Base-by-base conservation (phyloP, 2,329 filamentous ascomycete genomes). In the Penicillium decumbens region DNA sequence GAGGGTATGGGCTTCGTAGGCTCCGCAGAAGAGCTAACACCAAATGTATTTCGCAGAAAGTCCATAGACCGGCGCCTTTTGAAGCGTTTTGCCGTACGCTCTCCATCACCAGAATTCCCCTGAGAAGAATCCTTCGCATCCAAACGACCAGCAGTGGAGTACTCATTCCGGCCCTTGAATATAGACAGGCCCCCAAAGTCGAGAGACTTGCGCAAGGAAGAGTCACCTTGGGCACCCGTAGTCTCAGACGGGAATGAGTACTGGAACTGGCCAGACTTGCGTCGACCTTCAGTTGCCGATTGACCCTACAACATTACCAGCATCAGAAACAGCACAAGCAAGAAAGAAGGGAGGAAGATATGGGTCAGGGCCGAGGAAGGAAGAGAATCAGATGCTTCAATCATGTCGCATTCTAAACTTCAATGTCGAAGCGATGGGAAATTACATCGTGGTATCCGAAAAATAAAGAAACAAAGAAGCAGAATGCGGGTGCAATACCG, bases 251-350 rank as follows among this genome's bases (percentile, higher is more conserved):
- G 50, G 32, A 58, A 54, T 41, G 50, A 47, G 49, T 59, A 52
- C 27, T 49, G 60, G 42, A 54, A 60, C 43, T 51, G 49, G 44
- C 54, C 25, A 43, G 59, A 62, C 45, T 54, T 59, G 51, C 64
- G 63, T 50, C 59, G 55, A 45, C 59, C 58, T 54, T 53, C 59
- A 44, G 50, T 50, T 41, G 52, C 49, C 38, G 64, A 59, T 55
- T 65, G 58, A 54, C 52, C 66, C 66, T 68, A 68, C 63, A 65
- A 47, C 47, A 63, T 62, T 60, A 62, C 57, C 56, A 60, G 55
- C 50, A 66, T 66, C 62, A 67, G 64, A 66, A 60, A 45, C 23
- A 35, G 56, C 51, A 43, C 49, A 45, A 47, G 45, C 40, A 45
- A 49, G 35, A 45, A 41, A 15, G 27, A 3, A 37, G 45, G 28